Base-by-base conservation (phyloP, 208 protist genomes). In the Acanthamoeba rhysodes region DNA sequence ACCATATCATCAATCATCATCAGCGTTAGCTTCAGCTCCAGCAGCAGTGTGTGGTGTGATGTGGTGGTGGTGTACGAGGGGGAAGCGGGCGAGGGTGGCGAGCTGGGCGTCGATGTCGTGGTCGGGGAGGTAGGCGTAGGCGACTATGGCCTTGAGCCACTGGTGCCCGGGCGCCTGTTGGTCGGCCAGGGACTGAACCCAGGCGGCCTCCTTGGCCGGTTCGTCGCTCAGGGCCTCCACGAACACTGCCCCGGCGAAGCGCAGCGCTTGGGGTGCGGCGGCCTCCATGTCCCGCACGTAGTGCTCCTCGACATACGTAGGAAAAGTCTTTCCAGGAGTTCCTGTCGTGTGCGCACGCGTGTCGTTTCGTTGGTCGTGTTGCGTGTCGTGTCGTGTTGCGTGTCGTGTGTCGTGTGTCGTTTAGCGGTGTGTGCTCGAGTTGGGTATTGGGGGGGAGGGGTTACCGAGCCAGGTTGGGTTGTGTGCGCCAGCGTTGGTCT, bases 151-250 rank as follows among this genome's bases (percentile, higher is more conserved):
- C 78, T 87, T 87, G 16, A 87, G 78, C 78, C 78, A 87, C n/a
- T 74, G n/a, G 78, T 22, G 32, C 7, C 24, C 24, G 18, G 5
- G 45, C 37, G 16, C 76, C 27, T 76, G 20, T 22, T 22, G 27
- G 32, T 87, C 78, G 50, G 78, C 78, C 18, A 87, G 5, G 14
- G 41, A 34, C 48, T 87, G 78, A 14, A 64, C 22, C 78, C 78
- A 87, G 24, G 7, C 78, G 27, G 78, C 78, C 32, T 87, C 78
- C 64, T 92, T 92, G 59, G 48, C 85, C 3, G 85, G 59, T 0
- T 50, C 85, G 22, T 92, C 85, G 85, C 85, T 92, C 6, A 92
- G 85, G 62, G 85, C 85, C 62, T 92, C 85, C 10, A 92, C 85
- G 64, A 92, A 92, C 34, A 92, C 85, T 0, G 34, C 85, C 22